Conservation (phyloP, 257 asterid genomes). For the Galeopsis tetrahit region DNA sequence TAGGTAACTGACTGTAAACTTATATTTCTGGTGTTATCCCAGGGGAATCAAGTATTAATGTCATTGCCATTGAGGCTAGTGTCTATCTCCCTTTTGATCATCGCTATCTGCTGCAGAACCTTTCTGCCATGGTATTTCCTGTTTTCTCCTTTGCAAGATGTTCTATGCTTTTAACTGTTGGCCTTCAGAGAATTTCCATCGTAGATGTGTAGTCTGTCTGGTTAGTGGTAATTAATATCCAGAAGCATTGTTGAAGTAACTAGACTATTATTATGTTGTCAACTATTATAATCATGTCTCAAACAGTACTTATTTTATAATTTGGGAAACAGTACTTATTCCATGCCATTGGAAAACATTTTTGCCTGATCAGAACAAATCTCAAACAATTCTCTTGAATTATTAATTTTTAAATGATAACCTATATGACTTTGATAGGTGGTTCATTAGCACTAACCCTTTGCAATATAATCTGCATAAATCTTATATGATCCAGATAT, state of each 20-base stretch:
- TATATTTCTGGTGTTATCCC: slow-evolving; percentile 33
- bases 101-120: slow-evolving; percentile 82
- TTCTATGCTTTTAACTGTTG: slow-evolving; percentile 4
- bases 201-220: slow-evolving; percentile 22
- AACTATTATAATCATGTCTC: slow-evolving; percentile 9
- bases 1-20: slow-evolving; percentile 28
- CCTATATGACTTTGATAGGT: background rate
- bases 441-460: background rate
- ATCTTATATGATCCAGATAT: background rate
- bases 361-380: background rate
- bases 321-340: slow-evolving; percentile 1
- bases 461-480: background rate
- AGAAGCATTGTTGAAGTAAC: background rate
- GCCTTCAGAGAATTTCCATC: background rate
- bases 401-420: background rate
- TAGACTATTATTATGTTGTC: slow-evolving; percentile 18
- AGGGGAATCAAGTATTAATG: slow-evolving; percentile 71
- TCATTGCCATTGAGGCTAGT: slow-evolving; percentile 87
- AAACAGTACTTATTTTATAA: background rate
- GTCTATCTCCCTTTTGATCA: slow-evolving; percentile 86
- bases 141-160: slow-evolving; percentile 20
- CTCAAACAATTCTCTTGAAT: background rate
- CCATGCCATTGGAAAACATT: background rate
- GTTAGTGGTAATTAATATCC: background rate
- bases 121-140: slow-evolving; percentile 77